Evolutionary conservation across 139 green algal species (phyloP).

Genomic region (Volvox africanus): DNA sequence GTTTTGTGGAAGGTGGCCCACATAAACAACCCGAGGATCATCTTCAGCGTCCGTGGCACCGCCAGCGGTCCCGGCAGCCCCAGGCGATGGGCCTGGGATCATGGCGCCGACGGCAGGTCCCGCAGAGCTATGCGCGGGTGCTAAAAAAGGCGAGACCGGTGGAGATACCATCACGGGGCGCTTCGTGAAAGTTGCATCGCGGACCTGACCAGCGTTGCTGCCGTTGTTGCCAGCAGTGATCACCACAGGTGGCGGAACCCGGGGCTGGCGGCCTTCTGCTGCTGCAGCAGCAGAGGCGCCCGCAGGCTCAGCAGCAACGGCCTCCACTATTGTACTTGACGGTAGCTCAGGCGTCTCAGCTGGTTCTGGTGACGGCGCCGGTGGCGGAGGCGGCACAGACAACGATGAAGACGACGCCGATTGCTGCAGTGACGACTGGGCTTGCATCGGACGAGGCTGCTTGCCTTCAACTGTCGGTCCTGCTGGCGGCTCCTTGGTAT

Average conservation of each 20-base stretch:
- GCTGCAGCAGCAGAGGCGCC: neutral
- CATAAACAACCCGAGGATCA: conserved; percentile 67
- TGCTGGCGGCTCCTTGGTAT: neutral
- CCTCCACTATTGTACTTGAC: neutral
- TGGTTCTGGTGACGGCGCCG: conserved; percentile 4
- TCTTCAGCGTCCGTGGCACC: neutral
- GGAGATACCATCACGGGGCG: too few species aligned
- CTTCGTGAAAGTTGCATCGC: too few species aligned
- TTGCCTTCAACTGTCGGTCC: neutral
- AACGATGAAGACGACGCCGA: neutral
- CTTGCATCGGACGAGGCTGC: neutral
- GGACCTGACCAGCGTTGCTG: too few species aligned
- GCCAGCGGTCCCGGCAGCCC: too few species aligned
- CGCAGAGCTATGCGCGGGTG: neutral
- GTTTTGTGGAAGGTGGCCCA: conserved; percentile 76
- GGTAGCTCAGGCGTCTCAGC: neutral
- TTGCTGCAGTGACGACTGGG: neutral
- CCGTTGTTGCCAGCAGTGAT: neutral
- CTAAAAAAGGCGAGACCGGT: neutral
- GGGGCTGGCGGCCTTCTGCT: neutral
- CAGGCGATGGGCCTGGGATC: neutral
- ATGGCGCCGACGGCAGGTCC: neutral
- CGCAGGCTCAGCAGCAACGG: neutral
- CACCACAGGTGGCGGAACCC: neutral
- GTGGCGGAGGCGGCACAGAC: neutral